Evolutionary conservation across 1,284 basidiomycete species (phyloP), one percentile per base, ranked within the genome.

Genomic region (Xerocomus nothofagi): DNA sequence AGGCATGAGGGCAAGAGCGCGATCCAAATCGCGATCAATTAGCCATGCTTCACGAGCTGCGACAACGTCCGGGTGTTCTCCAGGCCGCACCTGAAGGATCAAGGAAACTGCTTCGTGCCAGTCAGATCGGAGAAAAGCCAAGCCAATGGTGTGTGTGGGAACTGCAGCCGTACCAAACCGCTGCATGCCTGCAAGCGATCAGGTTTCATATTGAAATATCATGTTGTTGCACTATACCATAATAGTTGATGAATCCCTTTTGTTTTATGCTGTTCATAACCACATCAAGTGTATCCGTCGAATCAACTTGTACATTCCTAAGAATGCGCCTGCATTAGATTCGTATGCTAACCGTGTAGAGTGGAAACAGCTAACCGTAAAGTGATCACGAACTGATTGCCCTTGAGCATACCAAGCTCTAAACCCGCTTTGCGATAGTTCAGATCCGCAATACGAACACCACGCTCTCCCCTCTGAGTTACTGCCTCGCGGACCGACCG

Each of bases 171-270:
- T 99, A 27, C 97, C 97, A 70, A 99, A 99, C 15, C 97, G 86
- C 67, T 99, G 97, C 96, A 99, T 98, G 33, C 94, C 91, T 93
- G 46, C 21, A 36, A 49, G 45, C 11, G 48, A 44, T 68, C 40
- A 67, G 39, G 10, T 27, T 32, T 50, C 29, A 27, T 18, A 20
- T 21, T 15, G 10, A 44, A 26, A 40, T 12, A 47, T 32, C 17
- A 31, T 37, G 15, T 47, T 20, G 27, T 14, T 20, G 37, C 23
- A 50, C 65, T 34, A 38, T 71, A 89, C 93, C 96, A 66, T 97
- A 99, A 66, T 98, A 99, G 69, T 99, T 99, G 69, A 99, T 91
- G 70, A 98, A 98, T 0, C 97, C 97, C 47, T 82, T 83, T 40
- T 79, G 73, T 67, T 93, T 89, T 47, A 99, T 78, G 3, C 82